phyloP scores from a whole-genome alignment of 2,329 filamentous ascomycete genomes.

The Aspergillus clavatus region DNA sequence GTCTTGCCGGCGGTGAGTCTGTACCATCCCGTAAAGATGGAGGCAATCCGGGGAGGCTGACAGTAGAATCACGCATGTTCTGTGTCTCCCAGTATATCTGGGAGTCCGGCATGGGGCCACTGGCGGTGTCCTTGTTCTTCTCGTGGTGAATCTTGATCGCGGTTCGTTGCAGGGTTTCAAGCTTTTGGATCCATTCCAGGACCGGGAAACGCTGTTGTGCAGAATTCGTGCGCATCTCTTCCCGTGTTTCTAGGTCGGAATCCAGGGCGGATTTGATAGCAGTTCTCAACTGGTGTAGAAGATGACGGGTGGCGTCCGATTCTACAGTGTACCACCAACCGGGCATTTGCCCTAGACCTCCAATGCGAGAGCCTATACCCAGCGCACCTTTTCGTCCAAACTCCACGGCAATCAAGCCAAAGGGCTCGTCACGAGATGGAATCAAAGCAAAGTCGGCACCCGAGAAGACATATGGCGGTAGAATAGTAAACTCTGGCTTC shows the following conservation, averaged over 20 bases:
- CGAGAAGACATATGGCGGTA: constrained; percentile 63
- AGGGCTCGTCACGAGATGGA: constrained; percentile 64
- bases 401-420: constrained; percentile 64
- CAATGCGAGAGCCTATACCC: constrained; percentile 61
- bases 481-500: constrained; percentile 61
- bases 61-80: constrained; percentile 3
- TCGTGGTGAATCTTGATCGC: constrained; percentile 53
- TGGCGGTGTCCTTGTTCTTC: constrained; percentile 40
- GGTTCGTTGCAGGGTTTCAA: constrained; percentile 58
- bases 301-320: constrained; percentile 57
- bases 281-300: constrained; percentile 61
- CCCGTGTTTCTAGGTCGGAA: constrained; percentile 52
- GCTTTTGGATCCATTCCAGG: constrained; percentile 61
- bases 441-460: constrained; percentile 66
- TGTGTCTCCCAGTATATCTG: constrained; percentile 11
- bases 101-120: no score
- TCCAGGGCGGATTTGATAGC: constrained; percentile 58
- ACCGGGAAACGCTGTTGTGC: constrained; percentile 64
- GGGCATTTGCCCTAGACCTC: constrained; percentile 65
- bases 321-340: constrained; percentile 69
- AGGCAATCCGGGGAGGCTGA: constrained; percentile 1
- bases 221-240: constrained; percentile 60
- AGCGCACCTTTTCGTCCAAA: constrained; percentile 65
- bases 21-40: neutral
- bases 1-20: constrained; percentile 3